Conservation (phyloP, 208 protist species). For the Trypanosomatidae sp. region DNA sequence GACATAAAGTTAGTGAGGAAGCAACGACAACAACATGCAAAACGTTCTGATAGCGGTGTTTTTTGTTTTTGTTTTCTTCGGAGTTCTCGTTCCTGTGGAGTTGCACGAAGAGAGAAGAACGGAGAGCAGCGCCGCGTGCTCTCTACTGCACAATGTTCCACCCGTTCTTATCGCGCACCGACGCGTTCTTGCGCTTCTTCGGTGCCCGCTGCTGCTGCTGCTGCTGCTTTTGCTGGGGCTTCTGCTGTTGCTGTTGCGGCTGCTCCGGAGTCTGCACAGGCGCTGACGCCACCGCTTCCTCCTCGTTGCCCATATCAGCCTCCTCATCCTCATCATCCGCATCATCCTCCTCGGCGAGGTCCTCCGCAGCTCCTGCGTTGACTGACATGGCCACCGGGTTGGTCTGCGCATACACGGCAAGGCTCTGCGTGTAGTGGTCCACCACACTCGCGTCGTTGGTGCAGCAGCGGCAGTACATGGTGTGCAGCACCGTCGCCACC, state of each 20-base stretch:
- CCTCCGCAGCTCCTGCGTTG: slow-evolving; percentile 36
- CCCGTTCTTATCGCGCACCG: slow-evolving; percentile 56
- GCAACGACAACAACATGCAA: not conserved
- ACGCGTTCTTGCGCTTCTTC: slow-evolving; percentile 69
- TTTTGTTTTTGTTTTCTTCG: not conserved
- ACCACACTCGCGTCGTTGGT: slow-evolving; percentile 60
- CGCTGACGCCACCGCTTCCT: slow-evolving; percentile 4
- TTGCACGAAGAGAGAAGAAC: too few relatives aligned
- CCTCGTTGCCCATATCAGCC: slow-evolving; percentile 11
- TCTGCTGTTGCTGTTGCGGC: slow-evolving; percentile 1
- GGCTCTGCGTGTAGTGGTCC: slow-evolving; percentile 52
- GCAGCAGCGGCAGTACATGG: slow-evolving; percentile 89
- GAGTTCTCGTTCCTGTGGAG: not conserved
- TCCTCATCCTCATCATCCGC: slow-evolving; percentile 20
- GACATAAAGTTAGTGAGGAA: not conserved
- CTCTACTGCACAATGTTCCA: slow-evolving; percentile 62
- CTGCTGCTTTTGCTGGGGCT: slow-evolving; percentile 12
- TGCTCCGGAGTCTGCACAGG: not conserved
- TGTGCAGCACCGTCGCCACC: slow-evolving; percentile 73
- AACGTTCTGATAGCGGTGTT: not conserved
- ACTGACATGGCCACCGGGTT: slow-evolving; percentile 75
- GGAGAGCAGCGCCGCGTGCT: not conserved
- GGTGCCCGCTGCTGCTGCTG: slow-evolving; percentile 23
- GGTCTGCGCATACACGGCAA: slow-evolving; percentile 51
- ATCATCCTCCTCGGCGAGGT: slow-evolving; percentile 26